phyloP scores from a whole-genome alignment of 345 rosid genomes.

The Combretum micranthum region DNA sequence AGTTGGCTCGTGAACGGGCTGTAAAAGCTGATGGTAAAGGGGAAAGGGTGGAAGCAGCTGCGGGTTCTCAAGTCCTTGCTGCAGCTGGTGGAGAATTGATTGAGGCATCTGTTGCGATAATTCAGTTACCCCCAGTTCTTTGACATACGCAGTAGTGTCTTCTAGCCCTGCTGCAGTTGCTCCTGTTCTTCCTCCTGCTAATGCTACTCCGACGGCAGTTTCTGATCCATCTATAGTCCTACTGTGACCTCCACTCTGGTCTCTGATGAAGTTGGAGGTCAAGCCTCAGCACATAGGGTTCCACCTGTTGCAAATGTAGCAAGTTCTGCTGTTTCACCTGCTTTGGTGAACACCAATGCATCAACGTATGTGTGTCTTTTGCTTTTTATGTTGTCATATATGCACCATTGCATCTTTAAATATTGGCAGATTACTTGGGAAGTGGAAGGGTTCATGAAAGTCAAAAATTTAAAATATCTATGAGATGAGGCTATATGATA shows the following conservation, averaged over 20 bases:
- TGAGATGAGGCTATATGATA: no score
- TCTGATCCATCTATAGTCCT: conserved; percentile 41
- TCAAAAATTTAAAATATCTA: no score
- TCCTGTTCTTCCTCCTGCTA: conserved; percentile 30
- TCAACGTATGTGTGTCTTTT: conserved; percentile 33
- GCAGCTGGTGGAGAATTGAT: conserved; percentile 33
- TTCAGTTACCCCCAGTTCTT: conserved; percentile 35
- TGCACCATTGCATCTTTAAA: no score
- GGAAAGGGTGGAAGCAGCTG: conserved; percentile 31
- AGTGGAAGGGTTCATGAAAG: no score
- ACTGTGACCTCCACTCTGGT: conserved; percentile 23
- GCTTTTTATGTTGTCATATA: conserved; percentile 5
- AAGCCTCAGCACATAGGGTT: conserved; percentile 14
- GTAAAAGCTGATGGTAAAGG: conserved; percentile 41
- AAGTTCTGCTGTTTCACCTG: conserved; percentile 12
- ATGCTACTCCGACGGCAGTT: conserved; percentile 29
- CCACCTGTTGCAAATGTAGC: conserved; percentile 32
- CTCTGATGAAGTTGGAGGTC: conserved; percentile 25
- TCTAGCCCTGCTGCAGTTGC: conserved; percentile 58
- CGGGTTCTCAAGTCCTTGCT: conserved; percentile 32
- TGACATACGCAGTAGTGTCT: conserved; percentile 27
- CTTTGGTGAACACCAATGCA: conserved; percentile 18
- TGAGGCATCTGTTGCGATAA: conserved; percentile 30
- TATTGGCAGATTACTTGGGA: no score
- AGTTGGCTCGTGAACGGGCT: conserved; percentile 97